Evolutionary conservation across 2,329 filamentous ascomycete species (phyloP), one percentile per base, ranked within the genome.

Genomic region (Esteya vermicola): DNA sequence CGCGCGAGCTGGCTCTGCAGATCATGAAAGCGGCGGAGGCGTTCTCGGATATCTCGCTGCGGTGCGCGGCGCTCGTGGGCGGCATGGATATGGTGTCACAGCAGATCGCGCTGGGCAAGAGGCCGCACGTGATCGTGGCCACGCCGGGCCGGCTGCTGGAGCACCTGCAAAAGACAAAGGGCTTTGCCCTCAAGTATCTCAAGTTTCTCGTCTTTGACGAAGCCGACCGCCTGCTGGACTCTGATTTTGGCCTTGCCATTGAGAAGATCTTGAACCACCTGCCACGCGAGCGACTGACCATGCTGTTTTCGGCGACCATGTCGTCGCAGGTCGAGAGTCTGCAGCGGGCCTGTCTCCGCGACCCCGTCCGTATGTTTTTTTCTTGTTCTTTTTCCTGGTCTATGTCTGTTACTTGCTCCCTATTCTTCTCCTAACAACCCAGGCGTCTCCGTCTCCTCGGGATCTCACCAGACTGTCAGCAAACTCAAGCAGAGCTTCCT

Each of bases 1-100:
- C 91, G 5, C 79, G 91, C 56, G 91, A 98, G 64, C 60, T 98
- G 42, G 91, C 91, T 3, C 82, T 83, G 44, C 91, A 98, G 57
- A 96, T 95, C 48, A 79, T 81, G 5, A 75, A 93, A 55, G 71
- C 82, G 3, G 89, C 95, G 50, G 88, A 95, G 54, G 84, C 84
- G 0, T 70, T 98, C 1, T 88, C 89, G 6, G 78, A 83, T 9
- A 95, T 98, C 50, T 81, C 78, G n/a, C 81, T 96, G 28, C 77
- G 85, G 52, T 85, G 78, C 52, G 80, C 84, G 7, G 79, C 89
- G 14, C 77, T 98, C 33, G 84, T 96, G 2, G 91, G 91, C 51
- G 91, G 91, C 33, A 78, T 96, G 68, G 89, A 96, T 48, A 95
- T 95, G 85, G 83, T 95, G 1, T 74, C 84, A 0, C 91, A 98